Evolutionary conservation across 2,329 filamentous ascomycete species (phyloP), one percentile per base, ranked within the genome.

Genomic region (Davidsoniella eucalypti): DNA sequence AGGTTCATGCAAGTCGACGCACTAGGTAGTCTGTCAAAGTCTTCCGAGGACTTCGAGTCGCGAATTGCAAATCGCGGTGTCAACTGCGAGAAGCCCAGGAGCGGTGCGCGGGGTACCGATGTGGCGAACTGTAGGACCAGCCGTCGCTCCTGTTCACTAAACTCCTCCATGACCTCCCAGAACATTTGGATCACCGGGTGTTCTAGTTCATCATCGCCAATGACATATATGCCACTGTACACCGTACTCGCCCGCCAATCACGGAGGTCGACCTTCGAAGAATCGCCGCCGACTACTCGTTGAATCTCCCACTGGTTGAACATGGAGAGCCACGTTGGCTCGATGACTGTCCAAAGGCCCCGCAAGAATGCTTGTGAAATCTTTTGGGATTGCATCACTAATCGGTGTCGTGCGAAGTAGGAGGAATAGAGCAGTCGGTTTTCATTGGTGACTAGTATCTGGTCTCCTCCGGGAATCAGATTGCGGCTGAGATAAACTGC

Each of bases 251-350:
- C 71, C 21, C 88, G 78, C 39, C 96, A 72, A 62, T 98, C 92
- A 25, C 83, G 78, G 36, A 98, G 74, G 59, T 95, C 83, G 52
- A 98, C 93, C 54, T 85, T 80, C 8, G 81, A 81, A 25, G 80
- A 82, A 58, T 94, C 87, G 41, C 92, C 92, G 49, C 87, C 86
- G 14, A 98, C 84, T 5, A 98, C 79, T 1, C 86, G 92, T 65
- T 96, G 92, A 4, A 98, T 74, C 63, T 98, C 92, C 2, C 78
- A 78, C 63, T 95, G 90, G 64, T 98, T 98, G 70, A 98, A 98
- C 92, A 98, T 96, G 58, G 83, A 87, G 4, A 98, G 74, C 92
- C 92, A 98, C 3, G 78, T 78, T 0, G 90, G 88, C 52, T 88
- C 82, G 56, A 98, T 92, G 60, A 98, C 94, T 56, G 81, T 73